Conservation (phyloP, 192 early-diverging fungal species). For the Spizellomyces punctatus region DNA sequence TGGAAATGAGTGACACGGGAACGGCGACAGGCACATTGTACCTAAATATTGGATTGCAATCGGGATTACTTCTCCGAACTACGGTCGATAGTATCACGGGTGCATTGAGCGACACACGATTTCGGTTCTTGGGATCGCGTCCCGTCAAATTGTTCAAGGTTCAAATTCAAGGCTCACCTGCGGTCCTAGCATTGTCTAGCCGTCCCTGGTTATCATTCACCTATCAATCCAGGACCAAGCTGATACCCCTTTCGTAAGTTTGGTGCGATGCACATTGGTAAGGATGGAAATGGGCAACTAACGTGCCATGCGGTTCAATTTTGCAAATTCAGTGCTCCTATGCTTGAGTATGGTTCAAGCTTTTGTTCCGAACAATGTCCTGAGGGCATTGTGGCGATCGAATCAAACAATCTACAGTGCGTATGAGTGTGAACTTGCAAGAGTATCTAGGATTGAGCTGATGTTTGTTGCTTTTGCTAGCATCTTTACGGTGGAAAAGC, state of each 20-base stretch:
- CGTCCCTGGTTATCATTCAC: conserved; percentile 90
- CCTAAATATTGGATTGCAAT: conserved; percentile 85
- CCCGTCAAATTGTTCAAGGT: conserved; percentile 79
- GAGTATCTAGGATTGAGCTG: neutral
- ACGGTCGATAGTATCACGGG: conserved; percentile 83
- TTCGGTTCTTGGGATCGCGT: conserved; percentile 84
- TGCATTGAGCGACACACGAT: conserved; percentile 77
- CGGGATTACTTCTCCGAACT: conserved; percentile 87
- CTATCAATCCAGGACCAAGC: conserved; percentile 68
- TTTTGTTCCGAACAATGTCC: conserved; percentile 85
- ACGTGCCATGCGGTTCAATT: conserved; percentile 57
- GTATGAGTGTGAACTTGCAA: too few relatives aligned
- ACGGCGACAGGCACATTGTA: conserved; percentile 65
- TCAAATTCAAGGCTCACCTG: conserved; percentile 65
- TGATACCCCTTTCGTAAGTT: conserved; percentile 73
- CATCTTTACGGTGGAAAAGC: conserved; percentile 83
- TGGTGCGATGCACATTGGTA: neutral
- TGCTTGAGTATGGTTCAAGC: conserved; percentile 78
- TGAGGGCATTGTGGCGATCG: conserved; percentile 87
- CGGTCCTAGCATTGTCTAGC: conserved; percentile 80
- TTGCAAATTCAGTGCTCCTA: conserved; percentile 5
- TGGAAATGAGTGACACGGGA: conserved; percentile 79
- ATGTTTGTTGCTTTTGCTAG: conserved; percentile 31
- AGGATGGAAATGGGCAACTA: neutral
- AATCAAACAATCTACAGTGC: conserved; percentile 71